Conservation (phyloP, 108 stramenopile genomes). For the Parietichytrium sp. region DNA sequence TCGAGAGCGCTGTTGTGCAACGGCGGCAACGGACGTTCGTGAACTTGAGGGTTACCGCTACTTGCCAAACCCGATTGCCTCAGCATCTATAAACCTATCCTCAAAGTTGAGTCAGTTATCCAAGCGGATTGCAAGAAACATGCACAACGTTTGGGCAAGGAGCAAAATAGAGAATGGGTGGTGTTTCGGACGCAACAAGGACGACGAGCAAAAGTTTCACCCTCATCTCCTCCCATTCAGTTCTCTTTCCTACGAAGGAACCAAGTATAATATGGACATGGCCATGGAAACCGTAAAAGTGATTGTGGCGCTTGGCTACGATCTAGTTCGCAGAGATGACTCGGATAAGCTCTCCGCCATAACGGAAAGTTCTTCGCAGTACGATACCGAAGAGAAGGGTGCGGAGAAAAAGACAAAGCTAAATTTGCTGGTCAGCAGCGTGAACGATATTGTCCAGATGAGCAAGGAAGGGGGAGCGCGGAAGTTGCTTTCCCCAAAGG, state of each 20-base stretch:
- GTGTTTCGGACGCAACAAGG: not conserved
- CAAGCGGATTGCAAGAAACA: not conserved
- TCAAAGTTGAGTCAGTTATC: not conserved
- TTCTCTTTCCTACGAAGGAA: not conserved
- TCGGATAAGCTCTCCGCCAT: too few species aligned
- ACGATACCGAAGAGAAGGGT: too few species aligned
- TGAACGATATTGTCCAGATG: too few species aligned
- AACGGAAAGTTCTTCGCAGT: too few species aligned
- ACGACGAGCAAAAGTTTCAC: not conserved
- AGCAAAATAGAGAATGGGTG: not conserved
- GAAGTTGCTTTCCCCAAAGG: too few species aligned
- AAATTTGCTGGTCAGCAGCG: too few species aligned
- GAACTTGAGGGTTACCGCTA: conserved; percentile 4
- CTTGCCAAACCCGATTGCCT: not conserved
- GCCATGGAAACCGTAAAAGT: conserved; percentile 21
- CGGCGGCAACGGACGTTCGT: conserved; percentile 18
- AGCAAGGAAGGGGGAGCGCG: too few species aligned
- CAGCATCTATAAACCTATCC: not conserved
- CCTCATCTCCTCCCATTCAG: conserved; percentile 13
- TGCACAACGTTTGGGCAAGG: conserved; percentile 26
- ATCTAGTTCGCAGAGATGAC: not conserved
- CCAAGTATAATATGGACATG: conserved; percentile 37
- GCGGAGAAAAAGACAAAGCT: too few species aligned
- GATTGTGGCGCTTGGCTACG: conserved; percentile 3
- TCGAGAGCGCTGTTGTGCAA: conserved; percentile 14